Evolutionary conservation across 2,329 filamentous ascomycete species (phyloP).

Genomic region (Sporothrix globosa): DNA sequence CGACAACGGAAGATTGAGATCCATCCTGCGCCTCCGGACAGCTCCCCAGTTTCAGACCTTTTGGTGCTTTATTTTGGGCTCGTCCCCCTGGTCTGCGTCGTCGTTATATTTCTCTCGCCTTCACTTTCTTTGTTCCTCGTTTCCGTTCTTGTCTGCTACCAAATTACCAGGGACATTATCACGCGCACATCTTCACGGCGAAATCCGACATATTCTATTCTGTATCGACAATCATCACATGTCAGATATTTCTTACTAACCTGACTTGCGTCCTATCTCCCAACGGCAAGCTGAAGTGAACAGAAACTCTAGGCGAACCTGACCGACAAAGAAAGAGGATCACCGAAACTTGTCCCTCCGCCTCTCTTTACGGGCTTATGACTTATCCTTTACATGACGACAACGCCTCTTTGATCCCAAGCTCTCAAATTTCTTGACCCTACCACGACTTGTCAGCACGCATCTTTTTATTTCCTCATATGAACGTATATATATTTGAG

Average conservation of each 20-base stretch:
- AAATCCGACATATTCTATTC: neutral
- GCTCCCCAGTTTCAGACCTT: neutral
- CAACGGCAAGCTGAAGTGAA: neutral
- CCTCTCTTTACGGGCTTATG: conserved; percentile 28
- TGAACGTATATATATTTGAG: conserved; percentile 30
- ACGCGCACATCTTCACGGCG: neutral
- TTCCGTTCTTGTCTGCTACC: conserved; percentile 2
- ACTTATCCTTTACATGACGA: conserved; percentile 30
- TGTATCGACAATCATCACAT: conserved; percentile 16
- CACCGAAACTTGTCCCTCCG: neutral
- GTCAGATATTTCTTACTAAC: neutral
- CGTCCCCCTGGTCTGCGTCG: neutral
- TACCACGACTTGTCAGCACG: conserved; percentile 9
- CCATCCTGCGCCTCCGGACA: neutral
- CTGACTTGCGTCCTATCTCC: neutral
- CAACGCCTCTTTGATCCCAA: conserved; percentile 8
- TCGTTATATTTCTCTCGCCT: neutral
- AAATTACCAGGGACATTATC: neutral
- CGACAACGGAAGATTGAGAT: neutral
- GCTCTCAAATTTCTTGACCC: neutral
- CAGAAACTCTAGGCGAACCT: neutral
- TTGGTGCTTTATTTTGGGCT: neutral
- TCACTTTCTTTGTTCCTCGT: neutral
- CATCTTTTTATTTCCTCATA: neutral
- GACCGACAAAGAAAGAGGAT: neutral